Evolutionary conservation across 1,139 yeast species (phyloP), one percentile per base, ranked within the genome.

Genomic region (Blastobotrys malaysiensis): DNA sequence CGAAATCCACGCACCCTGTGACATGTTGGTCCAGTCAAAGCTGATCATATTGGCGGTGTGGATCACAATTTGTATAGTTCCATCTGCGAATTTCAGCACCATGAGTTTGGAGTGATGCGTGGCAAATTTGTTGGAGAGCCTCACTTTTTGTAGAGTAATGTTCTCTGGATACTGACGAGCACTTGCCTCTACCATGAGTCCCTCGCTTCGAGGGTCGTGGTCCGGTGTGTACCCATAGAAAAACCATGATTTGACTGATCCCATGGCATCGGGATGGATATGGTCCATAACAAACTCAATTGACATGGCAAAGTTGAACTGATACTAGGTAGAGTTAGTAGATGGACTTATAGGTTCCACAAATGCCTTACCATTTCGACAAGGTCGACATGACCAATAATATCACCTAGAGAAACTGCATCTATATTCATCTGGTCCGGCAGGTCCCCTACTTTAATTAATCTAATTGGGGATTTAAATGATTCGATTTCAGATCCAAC

Each of bases 91-190:
- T 49, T 60, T 57, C 26, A 69, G 57, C 5, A 70, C 64, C 74
- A 70, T 70, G 56, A 70, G 47, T 51, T 70, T 70, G 18, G 73
- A 60, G 50, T 70, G 74, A 50, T 70, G 74, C 1, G 69, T 64
- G 0, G 67, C 70, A 55, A 56, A 69, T 36, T 50, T 60, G 46
- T 26, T 56, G 55, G 45, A 52, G 31, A 67, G 50, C 19, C 53
- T 48, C 20, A 64, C 64, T 2, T 61, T 59, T 14, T 60, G 61
- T 3, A 65, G 56, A 2, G 56, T 46, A 16, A 65, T 59, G 26
- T 60, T 62, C n/a, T 57, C 52, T 9, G 53, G 49, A 45, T 53
- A 46, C 27, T 27, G 46, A 51, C 56, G 57, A n/a, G 45, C 36
- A n/a, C 49, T 24, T 5, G 53, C 45, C 16, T 59, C 59, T 11